A percentile compares a stretch with the other conserved stretches of the same genome.
Evolutionary conservation across 202 grass and related monocot genomes (phyloP).

Genomic region (Schoenoplectus triqueter): DNA sequence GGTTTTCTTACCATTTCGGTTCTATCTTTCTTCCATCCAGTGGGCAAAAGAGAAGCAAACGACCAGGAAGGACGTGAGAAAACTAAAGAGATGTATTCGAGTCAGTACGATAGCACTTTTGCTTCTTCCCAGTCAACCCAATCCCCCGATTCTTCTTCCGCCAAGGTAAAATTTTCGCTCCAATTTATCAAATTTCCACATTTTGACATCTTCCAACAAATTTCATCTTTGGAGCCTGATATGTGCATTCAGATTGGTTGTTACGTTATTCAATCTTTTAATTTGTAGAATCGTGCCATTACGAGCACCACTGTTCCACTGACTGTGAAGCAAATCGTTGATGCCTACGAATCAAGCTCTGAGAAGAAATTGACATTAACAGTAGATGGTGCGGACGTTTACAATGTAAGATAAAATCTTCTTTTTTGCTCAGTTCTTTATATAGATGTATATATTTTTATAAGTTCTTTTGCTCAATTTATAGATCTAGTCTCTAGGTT

Average conservation of each 20-base stretch:
- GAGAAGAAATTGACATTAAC: constrained; percentile 51
- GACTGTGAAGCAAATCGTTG: constrained; percentile 80
- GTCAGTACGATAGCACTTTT: constrained; percentile 58
- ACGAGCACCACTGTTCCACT: constrained; percentile 59
- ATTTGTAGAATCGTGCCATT: constrained; percentile 59
- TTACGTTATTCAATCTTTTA: constrained; percentile 16
- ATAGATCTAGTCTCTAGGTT: background rate
- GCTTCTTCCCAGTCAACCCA: constrained; percentile 57
- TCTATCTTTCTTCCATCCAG: constrained; percentile 27
- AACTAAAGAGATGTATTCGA: constrained; percentile 44
- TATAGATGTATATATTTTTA: background rate
- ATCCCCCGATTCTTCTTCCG: constrained; percentile 61
- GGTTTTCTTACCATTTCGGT: constrained; percentile 8
- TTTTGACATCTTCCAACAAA: constrained; percentile 27
- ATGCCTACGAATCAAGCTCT: constrained; percentile 58
- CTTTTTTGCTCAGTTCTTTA: background rate
- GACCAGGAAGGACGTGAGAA: background rate
- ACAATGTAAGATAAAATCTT: constrained; percentile 22
- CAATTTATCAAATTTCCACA: background rate
- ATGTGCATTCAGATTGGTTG: background rate
- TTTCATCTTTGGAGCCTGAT: constrained; percentile 9
- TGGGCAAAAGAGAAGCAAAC: background rate
- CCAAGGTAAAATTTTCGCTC: constrained; percentile 46
- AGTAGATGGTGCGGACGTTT: constrained; percentile 36
- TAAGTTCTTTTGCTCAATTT: background rate